Evolutionary conservation across 2,329 filamentous ascomycete species (phyloP).

Genomic region (Rhynchosporium agropyri): DNA sequence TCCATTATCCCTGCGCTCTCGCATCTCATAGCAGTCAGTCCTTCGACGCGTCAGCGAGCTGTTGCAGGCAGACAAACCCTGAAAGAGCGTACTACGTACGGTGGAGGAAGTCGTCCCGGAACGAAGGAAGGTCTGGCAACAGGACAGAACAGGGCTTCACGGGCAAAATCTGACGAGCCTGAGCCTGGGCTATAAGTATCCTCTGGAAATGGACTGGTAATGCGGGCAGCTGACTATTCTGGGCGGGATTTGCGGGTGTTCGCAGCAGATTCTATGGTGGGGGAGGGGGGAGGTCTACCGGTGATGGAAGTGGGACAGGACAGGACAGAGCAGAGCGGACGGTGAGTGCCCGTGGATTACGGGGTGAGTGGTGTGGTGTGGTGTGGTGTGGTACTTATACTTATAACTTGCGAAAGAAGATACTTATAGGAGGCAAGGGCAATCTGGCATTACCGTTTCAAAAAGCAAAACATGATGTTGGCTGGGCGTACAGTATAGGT

Average conservation of each 20-base stretch:
- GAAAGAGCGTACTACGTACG: constrained; percentile 15
- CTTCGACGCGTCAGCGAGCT: constrained; percentile 2
- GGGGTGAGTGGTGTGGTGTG: neutral
- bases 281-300: constrained; percentile 2
- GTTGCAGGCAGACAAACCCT: constrained; percentile 5
- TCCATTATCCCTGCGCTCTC: neutral
- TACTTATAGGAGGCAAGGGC: too few relatives aligned
- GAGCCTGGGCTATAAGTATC: neutral
- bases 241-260: neutral
- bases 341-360: constrained; percentile 8
- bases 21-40: neutral
- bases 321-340: neutral
- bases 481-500: neutral
- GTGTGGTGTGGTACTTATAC: neutral
- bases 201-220: neutral
- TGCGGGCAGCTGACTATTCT: constrained; percentile 11
- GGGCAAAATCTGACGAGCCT: constrained; percentile 2
- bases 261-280: constrained; percentile 8
- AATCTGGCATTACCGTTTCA: too few relatives aligned
- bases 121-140: neutral
- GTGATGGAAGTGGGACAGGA: constrained; percentile 4
- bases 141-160: neutral
- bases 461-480: neutral
- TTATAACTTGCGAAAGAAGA: too few relatives aligned
- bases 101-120: constrained; percentile 6